Conservation (phyloP, 208 protist genomes). For the Phytomonas serpens region DNA sequence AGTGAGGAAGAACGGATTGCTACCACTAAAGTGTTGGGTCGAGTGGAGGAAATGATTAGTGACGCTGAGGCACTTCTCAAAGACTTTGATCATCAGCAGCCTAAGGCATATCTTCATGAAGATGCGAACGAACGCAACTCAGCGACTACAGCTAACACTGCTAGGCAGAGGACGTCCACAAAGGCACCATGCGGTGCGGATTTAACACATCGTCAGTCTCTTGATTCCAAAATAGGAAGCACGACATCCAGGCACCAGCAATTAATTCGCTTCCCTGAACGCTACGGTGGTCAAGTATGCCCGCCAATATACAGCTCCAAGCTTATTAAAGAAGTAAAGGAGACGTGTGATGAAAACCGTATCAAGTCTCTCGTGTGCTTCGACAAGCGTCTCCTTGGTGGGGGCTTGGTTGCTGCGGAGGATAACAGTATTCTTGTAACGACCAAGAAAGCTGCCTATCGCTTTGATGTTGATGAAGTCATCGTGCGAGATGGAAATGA, state of each 20-base stretch:
- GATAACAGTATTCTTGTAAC: slow-evolving; percentile 50
- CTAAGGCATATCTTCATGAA: slow-evolving; percentile 64
- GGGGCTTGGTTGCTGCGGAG: slow-evolving; percentile 46
- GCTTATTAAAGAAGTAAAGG: background rate
- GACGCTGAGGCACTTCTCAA: slow-evolving; percentile 55
- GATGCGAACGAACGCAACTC: background rate
- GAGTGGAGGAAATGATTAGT: slow-evolving; percentile 57
- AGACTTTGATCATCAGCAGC: slow-evolving; percentile 67
- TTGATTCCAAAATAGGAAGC: background rate
- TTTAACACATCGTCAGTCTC: background rate
- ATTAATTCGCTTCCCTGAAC: background rate
- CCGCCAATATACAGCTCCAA: background rate
- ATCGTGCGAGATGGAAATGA: slow-evolving; percentile 33
- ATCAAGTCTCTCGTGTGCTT: slow-evolving; percentile 56
- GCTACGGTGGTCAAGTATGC: background rate
- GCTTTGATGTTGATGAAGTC: slow-evolving; percentile 70
- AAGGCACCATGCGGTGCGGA: background rate
- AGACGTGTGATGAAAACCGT: slow-evolving; percentile 10
- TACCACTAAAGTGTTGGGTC: slow-evolving; percentile 43
- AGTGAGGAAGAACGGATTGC: slow-evolving; percentile 22
- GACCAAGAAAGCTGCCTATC: slow-evolving; percentile 28
- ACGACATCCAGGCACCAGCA: background rate
- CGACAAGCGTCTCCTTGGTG: slow-evolving; percentile 49
- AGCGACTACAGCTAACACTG: slow-evolving; percentile 11
- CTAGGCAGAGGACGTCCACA: background rate